Evolutionary conservation across 768 basidiomycete species (phyloP), one percentile per base, ranked within the genome.

Genomic region (Kwoniella europaea): DNA sequence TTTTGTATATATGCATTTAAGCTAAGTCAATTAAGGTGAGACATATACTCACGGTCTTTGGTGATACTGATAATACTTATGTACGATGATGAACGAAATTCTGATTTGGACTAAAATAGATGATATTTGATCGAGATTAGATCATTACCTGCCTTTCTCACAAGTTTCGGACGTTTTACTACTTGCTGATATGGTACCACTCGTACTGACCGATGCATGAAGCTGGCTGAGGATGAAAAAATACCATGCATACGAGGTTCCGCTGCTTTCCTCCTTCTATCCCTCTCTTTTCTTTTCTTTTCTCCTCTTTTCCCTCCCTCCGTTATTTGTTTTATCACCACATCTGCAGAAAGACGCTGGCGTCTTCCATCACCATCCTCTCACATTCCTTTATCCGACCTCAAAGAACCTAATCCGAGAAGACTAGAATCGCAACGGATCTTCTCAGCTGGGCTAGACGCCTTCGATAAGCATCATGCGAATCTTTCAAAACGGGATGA

Each of bases 1-100:
- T 35, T 35, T 59, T 68, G 54, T 63, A 62, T 52, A 59, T 68
- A 68, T 68, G 67, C 67, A 68, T 68, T 35, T 35, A 64, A 24
- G 24, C 44, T 64, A 44, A 24, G 59, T 50, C 15, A 55, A 22
- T 18, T 41, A 22, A 56, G 55, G 64, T 65, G 64, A 65, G 64
- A 61, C 59, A 59, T 35, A 57, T 43, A 50, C 10, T 50, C 13
- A 43, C 15, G 43, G 52, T 9, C 9, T 13, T 24, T 56, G 54
- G 55, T 55, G 56, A 15, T 57, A 53, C 16, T 65, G 64, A 55
- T 54, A 27, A 16, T n/a, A 29, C 41, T 43, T 35, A 66, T 16
- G 41, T 42, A 35, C 20, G 41, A 10, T 68, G 35, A 55, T 16
- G 12, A 24, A 10, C 24, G 35, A n/a, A 57, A 69, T 63, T 69